Evolutionary conservation across 441 rosid genomes (phyloP), one percentile per base, ranked within the genome.

Genomic region (Populus hybrid): DNA sequence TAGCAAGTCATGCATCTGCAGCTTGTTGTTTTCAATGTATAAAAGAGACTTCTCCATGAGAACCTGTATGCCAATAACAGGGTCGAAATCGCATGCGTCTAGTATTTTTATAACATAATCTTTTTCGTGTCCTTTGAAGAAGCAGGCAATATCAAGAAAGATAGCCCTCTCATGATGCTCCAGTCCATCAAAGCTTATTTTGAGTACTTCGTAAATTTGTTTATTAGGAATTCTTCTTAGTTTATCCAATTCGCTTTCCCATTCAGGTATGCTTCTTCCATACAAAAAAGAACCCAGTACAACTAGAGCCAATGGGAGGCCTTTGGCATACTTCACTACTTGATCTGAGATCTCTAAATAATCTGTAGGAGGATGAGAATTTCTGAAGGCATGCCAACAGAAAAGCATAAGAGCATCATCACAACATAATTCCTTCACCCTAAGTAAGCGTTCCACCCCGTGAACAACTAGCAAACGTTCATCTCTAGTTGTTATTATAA

Each of bases 121-220:
- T 69, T 50, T 80, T 10, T 77, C 82, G 46, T 28, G 72, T 1
- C 83, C 85, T 21, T 77, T 82, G 16, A 80, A 84, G 65, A 84
- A 84, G 57, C 83, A 84, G 3, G 85, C 78, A 72, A 82, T 84
- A 40, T 84, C 82, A 71, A 82, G 78, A 71, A 82, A 79, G n/a
- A 82, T 72, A 26, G 70, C 68, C 68, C 73, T 79, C 69, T 73
- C 75, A 16, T 72, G 10, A 40, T 26, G 61, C n/a, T 72, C 80
- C 34, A 82, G 34, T 12, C 75, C 75, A 46, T 82, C 78, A 18
- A 36, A 76, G 30, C 82, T 72, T 59, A 69, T 61, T 69, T 73
- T 38, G 46, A 75, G 80, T 16, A 75, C 23, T 21, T 76, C 63
- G 24, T 40, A 26, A 11, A 82, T 73, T 8, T 69, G 21, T 46